phyloP scores from a whole-genome alignment of 1,284 basidiomycete species.

The Trichosporon coremiiforme region DNA sequence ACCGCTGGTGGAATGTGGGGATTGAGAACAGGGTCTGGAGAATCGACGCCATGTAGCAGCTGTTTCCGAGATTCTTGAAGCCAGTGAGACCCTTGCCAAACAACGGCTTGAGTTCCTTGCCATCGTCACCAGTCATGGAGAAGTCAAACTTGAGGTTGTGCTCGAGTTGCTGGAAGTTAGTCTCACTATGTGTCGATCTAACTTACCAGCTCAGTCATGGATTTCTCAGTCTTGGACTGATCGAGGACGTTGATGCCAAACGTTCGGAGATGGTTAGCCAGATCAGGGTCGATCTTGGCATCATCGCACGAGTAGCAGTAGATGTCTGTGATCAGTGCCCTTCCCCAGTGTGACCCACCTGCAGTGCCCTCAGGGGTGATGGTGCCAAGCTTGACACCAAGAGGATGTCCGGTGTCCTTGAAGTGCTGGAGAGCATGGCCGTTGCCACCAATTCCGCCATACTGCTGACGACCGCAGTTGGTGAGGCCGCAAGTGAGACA shows the following conservation, averaged over 20 bases:
- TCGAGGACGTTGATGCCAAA: constrained; percentile 86
- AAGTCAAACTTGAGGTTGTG: constrained; percentile 96
- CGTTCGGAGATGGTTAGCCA: constrained; percentile 72
- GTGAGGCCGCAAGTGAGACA: constrained; percentile 94
- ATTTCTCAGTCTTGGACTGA: constrained; percentile 93
- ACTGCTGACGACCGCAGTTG: constrained; percentile 87
- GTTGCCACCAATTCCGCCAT: constrained; percentile 82
- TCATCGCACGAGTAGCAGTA: constrained; percentile 96
- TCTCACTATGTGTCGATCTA: constrained; percentile 21
- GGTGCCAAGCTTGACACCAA: constrained; percentile 93
- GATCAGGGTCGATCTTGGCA: constrained; percentile 74
- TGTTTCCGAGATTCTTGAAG: constrained; percentile 90
- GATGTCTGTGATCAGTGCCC: constrained; percentile 63
- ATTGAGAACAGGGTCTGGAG: constrained; percentile 85
- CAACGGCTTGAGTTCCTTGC: constrained; percentile 81
- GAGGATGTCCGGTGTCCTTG: constrained; percentile 71
- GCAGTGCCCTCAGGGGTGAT: constrained; percentile 93
- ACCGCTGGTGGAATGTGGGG: constrained; percentile 73
- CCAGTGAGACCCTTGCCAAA: constrained; percentile 90
- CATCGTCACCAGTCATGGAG: constrained; percentile 84
- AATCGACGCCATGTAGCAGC: constrained; percentile 96
- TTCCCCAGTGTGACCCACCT: constrained; percentile 62
- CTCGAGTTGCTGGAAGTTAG: constrained; percentile 90
- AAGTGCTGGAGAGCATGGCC: constrained; percentile 87
- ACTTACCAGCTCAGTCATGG: constrained; percentile 87